Base-by-base conservation (phyloP, 2,329 filamentous ascomycete genomes). In the Claviceps capensis region DNA sequence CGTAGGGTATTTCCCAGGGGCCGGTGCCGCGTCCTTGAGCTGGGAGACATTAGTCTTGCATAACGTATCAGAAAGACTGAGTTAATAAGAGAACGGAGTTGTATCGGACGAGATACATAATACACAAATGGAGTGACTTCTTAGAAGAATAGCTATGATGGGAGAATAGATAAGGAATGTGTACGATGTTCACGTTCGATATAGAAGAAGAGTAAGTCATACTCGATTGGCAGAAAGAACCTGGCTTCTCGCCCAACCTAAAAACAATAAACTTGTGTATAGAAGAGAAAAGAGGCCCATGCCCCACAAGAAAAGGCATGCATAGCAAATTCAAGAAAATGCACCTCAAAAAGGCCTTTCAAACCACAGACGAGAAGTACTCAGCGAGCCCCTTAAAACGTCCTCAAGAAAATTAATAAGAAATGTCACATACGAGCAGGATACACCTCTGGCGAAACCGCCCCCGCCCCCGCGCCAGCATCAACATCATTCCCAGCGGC, bases 1-100 rank as follows among this genome's bases (percentile, higher is more conserved):
- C 65, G 59, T 83, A 85, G 43, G 81, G 79, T 26, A 70, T 67
- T 7, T 70, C 68, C 82, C 82, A 86, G 30, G 52, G 53, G 1
- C 68, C 70, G 2, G 55, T 49, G 5, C 65, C 66, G 48, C 62
- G 62, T 4, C 63, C 63, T 5, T 55, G 37, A 2, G 67, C 67
- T 70, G 34, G 4, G 4, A 23, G 26, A 1, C 7, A 4, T 34
- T 34, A 34, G 30, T 34, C 30, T 34, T 11, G 8, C 9, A 11
- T 34, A 34, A 34, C 3, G 30, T 34, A 11, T 34, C 9, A 34
- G 30, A 34, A 34, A 34, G 30, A 4, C 30, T 34, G 30, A 34
- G 9, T 34, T 11, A 4, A 34, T 11, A 4, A 34, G 30, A 8
- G 4, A 11, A 34, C 30, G 3, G 30, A 11, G 9, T 11, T 34